Percentiles rank a stretch among this genome's conserved stretches.
phyloP scores from a whole-genome alignment of 441 rosid genomes.

The Jatropha multifida region DNA sequence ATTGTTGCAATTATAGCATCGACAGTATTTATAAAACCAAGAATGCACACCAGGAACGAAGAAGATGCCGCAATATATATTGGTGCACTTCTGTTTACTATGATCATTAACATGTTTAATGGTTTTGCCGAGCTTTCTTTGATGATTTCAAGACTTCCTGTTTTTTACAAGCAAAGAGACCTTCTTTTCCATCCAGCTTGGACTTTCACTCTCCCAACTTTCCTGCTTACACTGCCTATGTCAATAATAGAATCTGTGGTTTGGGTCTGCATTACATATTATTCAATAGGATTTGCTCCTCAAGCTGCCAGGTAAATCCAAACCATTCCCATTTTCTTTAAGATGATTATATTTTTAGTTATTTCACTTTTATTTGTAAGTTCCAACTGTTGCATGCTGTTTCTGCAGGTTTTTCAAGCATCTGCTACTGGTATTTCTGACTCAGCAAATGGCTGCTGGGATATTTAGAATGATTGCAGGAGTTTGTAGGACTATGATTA shows the following conservation, averaged over 20 bases:
- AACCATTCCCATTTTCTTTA: neutral
- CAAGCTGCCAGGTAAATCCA: slow-evolving; percentile 60
- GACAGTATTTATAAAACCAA: slow-evolving; percentile 61
- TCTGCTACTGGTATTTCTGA: slow-evolving; percentile 49
- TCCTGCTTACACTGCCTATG: slow-evolving; percentile 60
- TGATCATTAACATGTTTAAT: slow-evolving; percentile 77
- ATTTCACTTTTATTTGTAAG: neutral
- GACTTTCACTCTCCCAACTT: slow-evolving; percentile 73
- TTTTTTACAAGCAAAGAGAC: slow-evolving; percentile 91
- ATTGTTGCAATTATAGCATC: slow-evolving; percentile 59
- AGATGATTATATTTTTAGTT: neutral
- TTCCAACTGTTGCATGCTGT: neutral
- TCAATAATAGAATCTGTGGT: slow-evolving; percentile 63
- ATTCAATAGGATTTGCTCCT: slow-evolving; percentile 69
- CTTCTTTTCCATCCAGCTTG: slow-evolving; percentile 79
- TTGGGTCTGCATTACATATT: slow-evolving; percentile 68
- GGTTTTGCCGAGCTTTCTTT: slow-evolving; percentile 73
- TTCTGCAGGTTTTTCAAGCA: slow-evolving; percentile 76
- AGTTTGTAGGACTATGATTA: slow-evolving; percentile 72
- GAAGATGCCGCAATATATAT: slow-evolving; percentile 50
- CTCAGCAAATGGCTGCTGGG: slow-evolving; percentile 88
- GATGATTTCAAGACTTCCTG: slow-evolving; percentile 70
- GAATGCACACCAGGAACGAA: slow-evolving; percentile 46
- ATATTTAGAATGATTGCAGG: slow-evolving; percentile 68
- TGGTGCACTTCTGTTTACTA: slow-evolving; percentile 59